Base-by-base conservation (phyloP, 225 moss, liverwort and hornwort species). In the Physcomitrellopsis africana region DNA sequence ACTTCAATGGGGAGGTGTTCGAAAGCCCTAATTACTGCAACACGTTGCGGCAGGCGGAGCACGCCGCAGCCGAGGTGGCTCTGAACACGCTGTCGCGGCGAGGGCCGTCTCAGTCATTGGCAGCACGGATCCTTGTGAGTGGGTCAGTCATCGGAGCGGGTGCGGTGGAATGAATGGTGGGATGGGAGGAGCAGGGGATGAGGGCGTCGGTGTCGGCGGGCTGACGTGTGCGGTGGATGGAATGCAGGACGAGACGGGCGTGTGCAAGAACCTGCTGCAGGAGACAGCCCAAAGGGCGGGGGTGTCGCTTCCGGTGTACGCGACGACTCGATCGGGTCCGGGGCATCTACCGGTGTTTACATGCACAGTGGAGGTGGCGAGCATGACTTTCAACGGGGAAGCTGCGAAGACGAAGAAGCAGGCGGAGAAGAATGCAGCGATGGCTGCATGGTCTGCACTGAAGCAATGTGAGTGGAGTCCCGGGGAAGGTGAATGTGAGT, bases 1-100 rank as follows among this genome's bases (percentile, higher is more conserved):
- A 90, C 94, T 99, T 99, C 86, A 99, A 99, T 95, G 99, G 99
- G 76, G 99, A 99, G 85, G 80, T 95, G 73, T 99, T 99, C 47
- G 99, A 99, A 93, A 99, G 99, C 90, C 99, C 99, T 89, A 95
- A 90, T 92, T 99, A 99, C 84, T 99, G 99, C 89, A 95, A 87
- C 83, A 99, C 99, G 51, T 87, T 99, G 81, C 93, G 99, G 63
- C 99, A 99, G 77, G 99, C 99, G 14, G 99, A 99, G 83, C 99
- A 99, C 74, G 99, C 99, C 14, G 99, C 99, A 32, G 99, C 99
- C 11, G 99, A 99, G 84, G 99, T 99, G 80, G 99, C 99, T 22
- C 90, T 99, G 24, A 95, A 90, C 80, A 95, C 95, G 46, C 86
- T 99, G 18, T 99, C 95, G 32, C 90, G 99, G 69, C 82, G 99